phyloP scores from a whole-genome alignment of 352 stramenopile species.

The Globisporangium recalcitrans region DNA sequence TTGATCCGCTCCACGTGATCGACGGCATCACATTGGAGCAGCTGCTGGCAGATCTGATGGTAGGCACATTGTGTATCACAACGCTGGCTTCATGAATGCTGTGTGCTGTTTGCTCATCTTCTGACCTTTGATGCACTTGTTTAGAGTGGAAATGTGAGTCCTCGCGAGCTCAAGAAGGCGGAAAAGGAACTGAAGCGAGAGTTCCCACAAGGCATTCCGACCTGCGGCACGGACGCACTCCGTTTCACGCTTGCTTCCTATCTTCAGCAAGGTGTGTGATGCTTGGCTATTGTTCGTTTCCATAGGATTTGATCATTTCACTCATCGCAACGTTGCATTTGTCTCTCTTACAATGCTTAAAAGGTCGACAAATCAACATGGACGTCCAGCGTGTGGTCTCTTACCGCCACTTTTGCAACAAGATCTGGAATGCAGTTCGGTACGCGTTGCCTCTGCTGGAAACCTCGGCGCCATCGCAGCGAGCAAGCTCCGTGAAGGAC shows the following conservation, averaged over 20 bases:
- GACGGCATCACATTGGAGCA: slow-evolving; percentile 92
- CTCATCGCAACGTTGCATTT: background rate
- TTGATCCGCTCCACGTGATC: slow-evolving; percentile 98
- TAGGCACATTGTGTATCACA: too few relatives aligned
- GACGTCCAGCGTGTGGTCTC: slow-evolving; percentile 80
- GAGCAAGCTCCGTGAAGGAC: slow-evolving; percentile 9
- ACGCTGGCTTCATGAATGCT: background rate
- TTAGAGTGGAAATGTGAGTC: slow-evolving; percentile 55
- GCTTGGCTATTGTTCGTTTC: too few relatives aligned
- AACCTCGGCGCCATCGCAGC: slow-evolving; percentile 5
- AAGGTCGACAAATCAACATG: slow-evolving; percentile 87
- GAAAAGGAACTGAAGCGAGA: slow-evolving; percentile 95
- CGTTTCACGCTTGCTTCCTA: slow-evolving; percentile 97
- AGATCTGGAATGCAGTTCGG: slow-evolving; percentile 84
- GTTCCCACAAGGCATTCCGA: slow-evolving; percentile 98
- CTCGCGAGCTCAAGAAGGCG: slow-evolving; percentile 93
- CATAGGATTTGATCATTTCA: background rate
- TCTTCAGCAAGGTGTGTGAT: slow-evolving; percentile 52
- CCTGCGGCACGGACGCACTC: slow-evolving; percentile 97
- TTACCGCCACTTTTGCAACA: slow-evolving; percentile 87
- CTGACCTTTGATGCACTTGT: too few relatives aligned
- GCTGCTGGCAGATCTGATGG: slow-evolving; percentile 91
- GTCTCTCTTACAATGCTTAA: background rate
- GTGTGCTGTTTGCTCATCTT: background rate
- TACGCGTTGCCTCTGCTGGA: slow-evolving; percentile 68